These are phyloP conservation scores for Lachancea kluyveri DNA, from an alignment of 805 yeast genomes.

Conservation along the genomic window DNA sequence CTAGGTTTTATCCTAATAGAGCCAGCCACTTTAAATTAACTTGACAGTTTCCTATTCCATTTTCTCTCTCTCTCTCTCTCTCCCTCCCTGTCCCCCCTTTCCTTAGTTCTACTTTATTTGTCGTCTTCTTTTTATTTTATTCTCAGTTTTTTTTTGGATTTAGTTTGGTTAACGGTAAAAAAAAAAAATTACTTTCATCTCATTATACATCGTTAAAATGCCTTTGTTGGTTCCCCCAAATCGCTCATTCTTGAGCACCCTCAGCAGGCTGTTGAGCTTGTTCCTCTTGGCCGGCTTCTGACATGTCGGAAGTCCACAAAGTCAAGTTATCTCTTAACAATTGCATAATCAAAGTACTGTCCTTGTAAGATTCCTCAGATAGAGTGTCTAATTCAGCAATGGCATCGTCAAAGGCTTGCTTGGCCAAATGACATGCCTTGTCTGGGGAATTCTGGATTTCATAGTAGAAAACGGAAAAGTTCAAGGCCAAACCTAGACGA, in stretches of 20 bases:
- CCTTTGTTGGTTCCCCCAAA: conserved; percentile 5
- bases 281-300: conserved; percentile 68
- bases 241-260: conserved; percentile 17
- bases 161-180: not conserved
- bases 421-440: conserved; percentile 97
- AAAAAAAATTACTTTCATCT: conserved; percentile 4
- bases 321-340: conserved; percentile 96
- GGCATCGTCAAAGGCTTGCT: conserved; percentile 98
- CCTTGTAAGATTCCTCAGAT: conserved; percentile 97
- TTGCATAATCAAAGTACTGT: conserved; percentile 98
- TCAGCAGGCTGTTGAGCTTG: conserved; percentile 33
- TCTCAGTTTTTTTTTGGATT: not conserved
- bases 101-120: too few relatives aligned
- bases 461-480: conserved; percentile 96
- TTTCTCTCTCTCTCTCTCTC: too few relatives aligned
- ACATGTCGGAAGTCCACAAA: conserved; percentile 94
- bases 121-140: too few relatives aligned
- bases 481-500: conserved; percentile 94
- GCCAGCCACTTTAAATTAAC: conserved; percentile 1
- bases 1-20: not conserved
- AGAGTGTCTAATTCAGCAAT: conserved; percentile 97
- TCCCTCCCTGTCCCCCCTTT: too few relatives aligned
- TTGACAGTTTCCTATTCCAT: too few relatives aligned
- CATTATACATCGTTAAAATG: conserved; percentile 10
- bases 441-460: conserved; percentile 98